Percentiles rank a stretch among this genome's conserved stretches.
phyloP scores from a whole-genome alignment of 441 rosid species.

The Breynia disticha region DNA sequence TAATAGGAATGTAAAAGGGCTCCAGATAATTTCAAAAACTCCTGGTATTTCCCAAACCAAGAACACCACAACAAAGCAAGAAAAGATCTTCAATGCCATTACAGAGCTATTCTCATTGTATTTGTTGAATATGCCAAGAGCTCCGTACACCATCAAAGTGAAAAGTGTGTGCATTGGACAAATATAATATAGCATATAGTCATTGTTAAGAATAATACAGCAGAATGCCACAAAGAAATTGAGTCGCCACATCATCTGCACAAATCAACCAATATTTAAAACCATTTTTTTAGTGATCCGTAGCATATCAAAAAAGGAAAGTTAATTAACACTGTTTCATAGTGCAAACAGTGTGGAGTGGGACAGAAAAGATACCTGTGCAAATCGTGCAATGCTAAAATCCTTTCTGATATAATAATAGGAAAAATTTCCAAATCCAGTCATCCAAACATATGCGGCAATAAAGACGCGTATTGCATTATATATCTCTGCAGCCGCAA shows the following conservation, averaged over 20 bases:
- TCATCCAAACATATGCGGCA: constrained; percentile 99
- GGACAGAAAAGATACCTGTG: constrained; percentile 47
- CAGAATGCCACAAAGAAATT: constrained; percentile 85
- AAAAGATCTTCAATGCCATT: constrained; percentile 69
- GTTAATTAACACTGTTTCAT: too few species aligned
- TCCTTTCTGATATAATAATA: constrained; percentile 93
- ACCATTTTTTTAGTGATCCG: constrained; percentile 11
- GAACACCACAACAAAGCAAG: constrained; percentile 81
- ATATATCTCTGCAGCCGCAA: constrained; percentile 91
- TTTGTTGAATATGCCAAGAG: constrained; percentile 80
- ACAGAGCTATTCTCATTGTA: constrained; percentile 84
- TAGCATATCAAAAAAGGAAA: too few species aligned
- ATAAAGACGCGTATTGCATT: constrained; percentile 91
- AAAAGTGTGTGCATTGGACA: constrained; percentile 99
- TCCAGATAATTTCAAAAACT: constrained; percentile 77
- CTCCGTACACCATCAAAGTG: constrained; percentile 95
- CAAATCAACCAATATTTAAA: constrained; percentile 20
- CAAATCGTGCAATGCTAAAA: constrained; percentile 81
- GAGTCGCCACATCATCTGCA: constrained; percentile 99
- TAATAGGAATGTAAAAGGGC: constrained; percentile 68
- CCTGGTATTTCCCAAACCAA: constrained; percentile 96
- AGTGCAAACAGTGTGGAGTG: too few species aligned
- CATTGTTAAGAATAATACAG: constrained; percentile 87
- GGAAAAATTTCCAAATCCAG: constrained; percentile 98
- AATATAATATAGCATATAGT: constrained; percentile 88